phyloP scores from a whole-genome alignment of 2,329 filamentous ascomycete genomes.

The Colletotrichum destructivum region DNA sequence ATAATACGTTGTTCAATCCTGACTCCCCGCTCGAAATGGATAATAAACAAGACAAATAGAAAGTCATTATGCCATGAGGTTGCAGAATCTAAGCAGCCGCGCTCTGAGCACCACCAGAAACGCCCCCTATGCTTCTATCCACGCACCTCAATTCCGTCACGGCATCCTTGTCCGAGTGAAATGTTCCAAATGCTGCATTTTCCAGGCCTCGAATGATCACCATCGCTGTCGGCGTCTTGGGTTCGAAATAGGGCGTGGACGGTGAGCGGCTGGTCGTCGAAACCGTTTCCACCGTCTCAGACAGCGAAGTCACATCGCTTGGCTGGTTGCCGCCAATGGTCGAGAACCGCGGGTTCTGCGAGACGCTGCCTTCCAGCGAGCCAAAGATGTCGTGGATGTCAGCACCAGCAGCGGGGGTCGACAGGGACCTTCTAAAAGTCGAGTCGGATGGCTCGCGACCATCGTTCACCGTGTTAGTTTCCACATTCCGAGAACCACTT shows the following conservation, averaged over 20 bases:
- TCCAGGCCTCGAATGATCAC: conserved; percentile 26
- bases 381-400: not conserved
- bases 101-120: no score
- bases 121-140: not conserved
- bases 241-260: conserved; percentile 46
- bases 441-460: no score
- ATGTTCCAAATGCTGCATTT: not conserved
- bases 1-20: no score
- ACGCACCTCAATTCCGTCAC: no score
- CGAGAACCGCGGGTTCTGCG: not conserved
- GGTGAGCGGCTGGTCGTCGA: conserved; percentile 42
- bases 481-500: not conserved
- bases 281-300: conserved; percentile 20
- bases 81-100: no score
- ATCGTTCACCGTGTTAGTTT: no score
- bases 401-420: not conserved
- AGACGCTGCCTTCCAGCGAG: not conserved
- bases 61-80: no score
- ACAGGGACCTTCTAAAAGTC: not conserved
- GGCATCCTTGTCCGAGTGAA: no score
- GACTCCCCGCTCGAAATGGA: no score
- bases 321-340: not conserved
- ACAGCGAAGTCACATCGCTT: conserved; percentile 1
- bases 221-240: conserved; percentile 51
- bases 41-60: no score